Evolutionary conservation across 495 filamentous ascomycete genomes (phyloP).

Genomic region (Penicillium crystallinum): DNA sequence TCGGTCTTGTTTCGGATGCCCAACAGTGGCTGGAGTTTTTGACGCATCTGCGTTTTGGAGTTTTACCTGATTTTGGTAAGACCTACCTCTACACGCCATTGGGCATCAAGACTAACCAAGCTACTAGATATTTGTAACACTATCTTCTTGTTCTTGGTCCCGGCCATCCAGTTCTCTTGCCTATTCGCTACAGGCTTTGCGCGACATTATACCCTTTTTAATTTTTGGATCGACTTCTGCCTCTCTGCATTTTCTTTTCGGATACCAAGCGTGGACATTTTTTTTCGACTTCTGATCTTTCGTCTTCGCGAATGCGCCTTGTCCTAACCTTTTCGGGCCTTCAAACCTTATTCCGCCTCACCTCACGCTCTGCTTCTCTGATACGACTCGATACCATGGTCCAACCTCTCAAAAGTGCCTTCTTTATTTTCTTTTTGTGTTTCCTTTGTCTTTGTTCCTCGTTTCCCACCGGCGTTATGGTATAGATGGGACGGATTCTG

Average conservation of each 20-base stretch:
- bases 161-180: conserved; percentile 13
- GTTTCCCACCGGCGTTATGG: conserved; percentile 32
- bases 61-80: conserved; percentile 31
- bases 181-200: conserved; percentile 20
- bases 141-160: conserved; percentile 21
- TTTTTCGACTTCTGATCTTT: conserved; percentile 3
- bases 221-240: conserved; percentile 22
- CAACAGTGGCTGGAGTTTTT: conserved; percentile 25
- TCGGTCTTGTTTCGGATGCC: conserved; percentile 24
- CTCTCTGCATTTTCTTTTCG: conserved; percentile 25
- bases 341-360: conserved; percentile 1
- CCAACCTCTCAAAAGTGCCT: conserved; percentile 33
- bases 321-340: conserved; percentile 6
- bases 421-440: conserved; percentile 17
- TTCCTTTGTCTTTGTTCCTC: conserved; percentile 15
- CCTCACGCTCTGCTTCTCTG: conserved; percentile 14
- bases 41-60: conserved; percentile 28
- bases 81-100: conserved; percentile 7
- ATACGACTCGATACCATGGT: conserved; percentile 30
- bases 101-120: conserved; percentile 23
- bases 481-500: conserved; percentile 40
- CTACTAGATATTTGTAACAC: conserved; percentile 35
- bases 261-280: conserved; percentile 23
- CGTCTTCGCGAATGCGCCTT: conserved; percentile 15
- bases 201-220: conserved; percentile 38